Evolutionary conservation across 148 eudicot species (phyloP), one percentile per base, ranked within the genome.

Genomic region (Polygonum maritimum): DNA sequence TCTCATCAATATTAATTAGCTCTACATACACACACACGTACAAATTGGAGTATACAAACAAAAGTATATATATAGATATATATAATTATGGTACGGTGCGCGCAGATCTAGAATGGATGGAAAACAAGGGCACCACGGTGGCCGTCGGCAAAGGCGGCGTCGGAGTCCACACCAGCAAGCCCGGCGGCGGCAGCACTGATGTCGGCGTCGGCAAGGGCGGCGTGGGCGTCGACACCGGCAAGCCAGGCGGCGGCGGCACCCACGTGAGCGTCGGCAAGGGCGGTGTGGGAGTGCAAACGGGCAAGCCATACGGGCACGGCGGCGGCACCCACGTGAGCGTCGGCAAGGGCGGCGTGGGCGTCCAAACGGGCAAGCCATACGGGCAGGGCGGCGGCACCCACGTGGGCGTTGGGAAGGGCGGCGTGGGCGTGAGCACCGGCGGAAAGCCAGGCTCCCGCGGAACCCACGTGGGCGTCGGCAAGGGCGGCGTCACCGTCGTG

Each of bases 81-180:
- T n/a, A n/a, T n/a, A n/a, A n/a, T n/a, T n/a, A n/a, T n/a, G n/a
- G n/a, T n/a, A n/a, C 31, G 31, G 31, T 1, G 31, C 31, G 31
- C 31, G 31, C 31, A 26, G 31, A 26, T 26, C 31, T 26, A 84
- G 85, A 75, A 48, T 82, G 76, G 82, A 39, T 19, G 11, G 82
- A 83, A 31, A 85, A 76, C 71, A 82, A 80, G 51, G 83, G 84
- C 85, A 83, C 83, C 19, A 19, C 79, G 1, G 85, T 83, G 0
- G 81, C 78, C 33, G 89, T 86, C 1, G 86, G 85, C 60, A 81
- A 82, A 31, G 88, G 88, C 2, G 89, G 91, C 19, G 79, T 85
- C 5, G 58, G 62, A 8, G 88, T 88, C 26, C 45, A 79, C 48
- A 48, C 79, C 0, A 78, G 81, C 6, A 63, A 69, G 38, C 58